Base-by-base conservation (phyloP, 768 basidiomycete species). In the Mycena crocata region DNA sequence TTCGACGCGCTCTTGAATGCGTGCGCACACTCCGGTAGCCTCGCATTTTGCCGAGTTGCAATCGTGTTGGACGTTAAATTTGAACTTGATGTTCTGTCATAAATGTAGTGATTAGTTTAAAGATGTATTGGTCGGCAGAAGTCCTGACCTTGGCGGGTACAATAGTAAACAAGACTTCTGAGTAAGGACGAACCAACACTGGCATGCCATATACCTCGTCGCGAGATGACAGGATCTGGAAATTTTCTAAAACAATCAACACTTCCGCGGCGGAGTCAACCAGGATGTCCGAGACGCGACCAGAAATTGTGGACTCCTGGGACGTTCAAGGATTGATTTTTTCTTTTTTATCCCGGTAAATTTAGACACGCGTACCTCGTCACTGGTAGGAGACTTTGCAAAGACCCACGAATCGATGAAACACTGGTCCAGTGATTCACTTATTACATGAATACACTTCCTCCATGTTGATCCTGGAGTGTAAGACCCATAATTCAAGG, bases 1-100 rank as follows among this genome's bases (percentile, higher is more conserved):
- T 82, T 67, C 85, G 84, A 86, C 0, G 85, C 44, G 44, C n/a
- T 45, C 44, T 23, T 45, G n/a, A n/a, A n/a, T n/a, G n/a, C 42
- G 67, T 1, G 75, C 50, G 0, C 85, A 75, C 13, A 76, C 71
- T 0, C 81, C 81, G 19, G 80, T 69, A 0, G 79, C 71, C 13
- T 75, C 74, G 31, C 77, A 80, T 34, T 51, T 51, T 21, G 49
- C 49, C 7, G 31, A n/a, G 8, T 10, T 3, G 30, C 46, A 49
- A 15, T 49, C 46, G 28, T 49, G 46, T 15, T 51, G 6, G 44
- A 45, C 44, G 7, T 45, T 45, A n/a, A 45, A 45, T 37, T 70
- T 61, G 0, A 84, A n/a, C n/a, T n/a, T n/a, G n/a, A n/a, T 15
- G 35, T 37, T 9, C 9, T 37, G 8, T 15, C 35, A 15, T 15